phyloP scores from a whole-genome alignment of 1,284 basidiomycete genomes.

The Rhodotorula sp. region DNA sequence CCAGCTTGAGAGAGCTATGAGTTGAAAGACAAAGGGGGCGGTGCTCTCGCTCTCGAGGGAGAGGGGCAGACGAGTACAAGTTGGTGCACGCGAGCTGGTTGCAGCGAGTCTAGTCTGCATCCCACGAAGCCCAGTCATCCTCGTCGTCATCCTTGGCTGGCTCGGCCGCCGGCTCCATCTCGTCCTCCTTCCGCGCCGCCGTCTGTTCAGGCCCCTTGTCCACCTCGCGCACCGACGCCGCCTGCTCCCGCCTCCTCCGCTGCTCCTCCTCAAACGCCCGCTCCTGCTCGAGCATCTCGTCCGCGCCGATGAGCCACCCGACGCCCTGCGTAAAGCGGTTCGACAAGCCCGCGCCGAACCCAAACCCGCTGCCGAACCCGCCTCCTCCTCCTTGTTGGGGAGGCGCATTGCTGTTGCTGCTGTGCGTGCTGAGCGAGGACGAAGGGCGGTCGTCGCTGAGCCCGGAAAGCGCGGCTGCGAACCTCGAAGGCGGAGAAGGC shows the following conservation, averaged over 20 bases:
- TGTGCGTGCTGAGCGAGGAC: neutral
- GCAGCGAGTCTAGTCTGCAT: too few relatives aligned
- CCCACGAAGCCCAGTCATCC: neutral
- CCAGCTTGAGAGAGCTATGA: conserved; percentile 14
- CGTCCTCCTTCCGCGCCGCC: neutral
- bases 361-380: conserved; percentile 50
- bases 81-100: too few relatives aligned
- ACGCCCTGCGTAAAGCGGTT: conserved; percentile 75
- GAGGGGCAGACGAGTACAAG: neutral
- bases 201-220: neutral
- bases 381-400: conserved; percentile 50
- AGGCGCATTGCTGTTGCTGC: neutral
- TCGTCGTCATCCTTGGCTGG: neutral
- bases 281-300: conserved; percentile 48
- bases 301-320: conserved; percentile 81
- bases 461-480: neutral
- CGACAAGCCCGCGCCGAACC: conserved; percentile 51
- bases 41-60: neutral
- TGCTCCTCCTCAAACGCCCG: neutral
- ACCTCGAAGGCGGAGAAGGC: conserved; percentile 3
- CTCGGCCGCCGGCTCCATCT: neutral
- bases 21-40: neutral
- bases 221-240: neutral
- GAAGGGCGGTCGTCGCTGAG: neutral
- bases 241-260: neutral